Percentiles rank a stretch among this genome's conserved stretches.
Evolutionary conservation across 2,329 filamentous ascomycete genomes (phyloP).

Genomic region (Colletotrichum simmondsii): DNA sequence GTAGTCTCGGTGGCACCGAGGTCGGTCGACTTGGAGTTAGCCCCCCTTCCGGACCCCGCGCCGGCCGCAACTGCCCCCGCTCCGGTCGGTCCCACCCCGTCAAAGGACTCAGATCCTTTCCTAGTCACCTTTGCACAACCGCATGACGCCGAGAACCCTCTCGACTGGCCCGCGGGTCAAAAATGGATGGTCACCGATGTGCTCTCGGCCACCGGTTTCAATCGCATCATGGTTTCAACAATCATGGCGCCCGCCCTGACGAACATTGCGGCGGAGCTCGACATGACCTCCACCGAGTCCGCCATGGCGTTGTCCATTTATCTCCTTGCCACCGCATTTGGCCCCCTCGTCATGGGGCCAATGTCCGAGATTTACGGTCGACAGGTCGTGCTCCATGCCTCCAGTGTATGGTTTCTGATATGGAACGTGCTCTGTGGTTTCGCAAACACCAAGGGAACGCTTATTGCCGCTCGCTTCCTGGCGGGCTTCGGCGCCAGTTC

Average conservation of each 20-base stretch:
- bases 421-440: constrained; percentile 59
- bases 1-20: no score
- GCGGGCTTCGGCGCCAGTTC: constrained; percentile 60
- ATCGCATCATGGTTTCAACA: constrained; percentile 61
- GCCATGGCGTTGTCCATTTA: constrained; percentile 59
- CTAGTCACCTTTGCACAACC: constrained; percentile 38
- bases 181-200: constrained; percentile 63
- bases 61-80: no score
- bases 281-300: constrained; percentile 59
- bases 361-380: constrained; percentile 62
- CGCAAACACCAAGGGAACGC: constrained; percentile 47
- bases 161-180: constrained; percentile 48
- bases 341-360: constrained; percentile 54
- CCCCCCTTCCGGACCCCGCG: no score
- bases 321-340: constrained; percentile 54
- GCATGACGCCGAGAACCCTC: constrained; percentile 48
- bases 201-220: constrained; percentile 61
- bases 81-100: not conserved
- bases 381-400: constrained; percentile 50
- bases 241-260: constrained; percentile 63
- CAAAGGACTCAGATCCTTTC: not conserved
- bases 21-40: no score
- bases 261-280: constrained; percentile 60
- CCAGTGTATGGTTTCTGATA: constrained; percentile 60
- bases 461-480: constrained; percentile 59